These are phyloP conservation scores for Lupinus albus DNA, from an alignment of 306 rosid genomes.

Conservation along the genomic window DNA sequence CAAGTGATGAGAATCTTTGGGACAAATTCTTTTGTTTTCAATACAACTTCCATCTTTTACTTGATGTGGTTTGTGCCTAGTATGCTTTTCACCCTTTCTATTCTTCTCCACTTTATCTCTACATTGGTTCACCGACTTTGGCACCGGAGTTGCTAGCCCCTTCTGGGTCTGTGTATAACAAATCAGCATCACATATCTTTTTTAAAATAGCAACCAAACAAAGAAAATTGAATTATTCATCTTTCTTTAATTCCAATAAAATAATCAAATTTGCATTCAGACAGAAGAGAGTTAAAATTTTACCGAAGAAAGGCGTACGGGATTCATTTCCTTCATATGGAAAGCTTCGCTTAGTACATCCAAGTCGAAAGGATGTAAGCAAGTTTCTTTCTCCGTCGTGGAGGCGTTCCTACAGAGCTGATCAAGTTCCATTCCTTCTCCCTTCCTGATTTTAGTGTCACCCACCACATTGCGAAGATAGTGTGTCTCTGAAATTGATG, in stretches of 20 bases:
- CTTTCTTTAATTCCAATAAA: constrained; percentile 13
- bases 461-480: constrained; percentile 88
- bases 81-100: constrained; percentile 13
- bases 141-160: constrained; percentile 25
- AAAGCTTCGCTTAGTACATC: constrained; percentile 50
- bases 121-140: constrained; percentile 26
- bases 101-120: constrained; percentile 34
- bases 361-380: constrained; percentile 58
- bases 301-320: constrained; percentile 38
- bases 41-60: constrained; percentile 47
- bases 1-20: constrained; percentile 27
- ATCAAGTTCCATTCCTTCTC: constrained; percentile 93
- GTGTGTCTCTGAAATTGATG: constrained; percentile 74
- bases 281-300: constrained; percentile 15
- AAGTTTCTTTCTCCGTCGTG: constrained; percentile 55
- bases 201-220: constrained; percentile 6
- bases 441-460: constrained; percentile 84
- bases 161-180: constrained; percentile 28
- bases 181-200: not conserved
- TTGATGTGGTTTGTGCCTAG: constrained; percentile 32
- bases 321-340: constrained; percentile 37
- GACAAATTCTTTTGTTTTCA: constrained; percentile 33
- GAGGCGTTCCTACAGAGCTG: constrained; percentile 69
- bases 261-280: constrained; percentile 9
- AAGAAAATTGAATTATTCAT: constrained; percentile 3